Evolutionary conservation across 2,329 filamentous ascomycete genomes (phyloP), one percentile per base, ranked within the genome.

Genomic region (Cephalotrichum gorgonifer): DNA sequence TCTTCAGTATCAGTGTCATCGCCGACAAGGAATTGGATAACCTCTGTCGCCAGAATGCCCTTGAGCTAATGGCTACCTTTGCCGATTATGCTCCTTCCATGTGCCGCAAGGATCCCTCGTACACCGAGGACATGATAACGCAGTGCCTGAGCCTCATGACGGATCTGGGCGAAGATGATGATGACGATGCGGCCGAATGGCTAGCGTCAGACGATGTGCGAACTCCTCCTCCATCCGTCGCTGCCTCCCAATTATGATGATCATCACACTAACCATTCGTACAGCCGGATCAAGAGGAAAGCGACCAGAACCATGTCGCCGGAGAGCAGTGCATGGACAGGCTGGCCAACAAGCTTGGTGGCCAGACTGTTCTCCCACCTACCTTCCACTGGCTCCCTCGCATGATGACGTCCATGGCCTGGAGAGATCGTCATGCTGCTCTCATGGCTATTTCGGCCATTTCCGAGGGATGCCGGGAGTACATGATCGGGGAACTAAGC

Each of bases 381-480:
- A 97, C 91, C 1, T 98, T 97, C 69, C 85, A 86, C 64, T 98
- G 93, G 93, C 81, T 98, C 35, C 93, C 93, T 9, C 80, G 89
- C 54, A 98, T 98, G 93, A 94, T 97, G 83, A 88, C 84, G 48
- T 97, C 93, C 1, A 85, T 87, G 58, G 81, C 88, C 27, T 98
- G 93, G 93, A 83, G 88, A 60, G 93, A 98, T 65, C 82, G 91
- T 53, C 93, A 98, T 65, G 93, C 93, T 28, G 93, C 93, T 43
- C 78, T 98, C 47, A 98, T 98, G 93, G 93, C 93, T 23, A 96
- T 98, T 53, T 97, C 91, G 3, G 93, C 93, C 55, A 98, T 98
- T 54, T 97, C 93, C 1, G 93, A 98, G 67, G 93, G 93, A 33
- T 98, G 93, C 62, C 84, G 89, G 51, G 91, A 97, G 25, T 75